phyloP scores from a whole-genome alignment of 2,329 filamentous ascomycete genomes.

The Colletotrichum truncatum region DNA sequence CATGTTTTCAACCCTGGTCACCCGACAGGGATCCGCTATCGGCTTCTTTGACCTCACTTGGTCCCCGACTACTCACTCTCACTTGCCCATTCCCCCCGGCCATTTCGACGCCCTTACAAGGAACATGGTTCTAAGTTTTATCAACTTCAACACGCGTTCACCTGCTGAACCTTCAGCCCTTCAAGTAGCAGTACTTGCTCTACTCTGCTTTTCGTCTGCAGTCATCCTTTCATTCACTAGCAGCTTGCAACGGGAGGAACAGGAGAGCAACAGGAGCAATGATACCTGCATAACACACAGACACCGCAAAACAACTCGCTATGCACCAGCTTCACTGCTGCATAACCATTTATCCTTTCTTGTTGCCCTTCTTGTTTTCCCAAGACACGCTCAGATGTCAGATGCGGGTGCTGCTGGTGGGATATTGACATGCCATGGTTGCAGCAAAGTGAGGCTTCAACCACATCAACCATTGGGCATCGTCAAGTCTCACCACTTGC shows the following conservation, averaged over 20 bases:
- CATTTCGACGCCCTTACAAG: conserved; percentile 1
- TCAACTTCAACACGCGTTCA: conserved; percentile 12
- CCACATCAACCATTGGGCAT: conserved; percentile 23
- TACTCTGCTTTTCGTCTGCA: not conserved
- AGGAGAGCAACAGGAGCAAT: not conserved
- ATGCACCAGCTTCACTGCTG: not conserved
- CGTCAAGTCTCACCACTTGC: conserved; percentile 21
- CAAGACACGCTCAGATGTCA: conserved; percentile 3
- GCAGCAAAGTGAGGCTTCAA: conserved; percentile 24
- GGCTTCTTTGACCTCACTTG: conserved; percentile 23
- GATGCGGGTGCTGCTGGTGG: not conserved
- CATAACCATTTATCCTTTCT: not conserved
- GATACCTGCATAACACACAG: conserved; percentile 2
- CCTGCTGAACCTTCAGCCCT: not conserved
- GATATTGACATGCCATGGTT: not conserved
- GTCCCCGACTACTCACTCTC: conserved; percentile 4
- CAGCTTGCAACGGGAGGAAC: not conserved
- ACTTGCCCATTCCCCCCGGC: conserved; percentile 6
- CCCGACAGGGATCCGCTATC: conserved; percentile 2
- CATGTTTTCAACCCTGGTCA: conserved; percentile 22
- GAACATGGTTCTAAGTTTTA: conserved; percentile 16
- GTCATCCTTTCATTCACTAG: not conserved
- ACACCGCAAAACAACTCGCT: not conserved
- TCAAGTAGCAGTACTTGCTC: conserved; percentile 16
- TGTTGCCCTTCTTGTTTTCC: too few species aligned